Evolutionary conservation across 352 stramenopile species (phyloP).

Genomic region (Peronospora farinosa): DNA sequence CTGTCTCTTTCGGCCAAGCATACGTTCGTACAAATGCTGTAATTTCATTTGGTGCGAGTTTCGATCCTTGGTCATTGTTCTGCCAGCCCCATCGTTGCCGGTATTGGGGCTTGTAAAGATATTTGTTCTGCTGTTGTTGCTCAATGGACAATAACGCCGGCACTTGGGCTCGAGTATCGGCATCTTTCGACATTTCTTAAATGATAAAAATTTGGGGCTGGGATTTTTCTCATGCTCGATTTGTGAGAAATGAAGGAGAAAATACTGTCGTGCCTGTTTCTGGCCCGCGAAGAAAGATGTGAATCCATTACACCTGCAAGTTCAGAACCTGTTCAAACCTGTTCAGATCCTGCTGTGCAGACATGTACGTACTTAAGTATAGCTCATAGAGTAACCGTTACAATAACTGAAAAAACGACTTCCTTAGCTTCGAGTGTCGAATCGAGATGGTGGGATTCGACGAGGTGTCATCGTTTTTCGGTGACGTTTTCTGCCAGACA

Average conservation of each 20-base stretch:
- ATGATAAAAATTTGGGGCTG: constrained; percentile 12
- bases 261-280: constrained; percentile 16
- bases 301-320: no score
- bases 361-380: neutral
- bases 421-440: constrained; percentile 9
- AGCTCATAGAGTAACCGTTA: neutral
- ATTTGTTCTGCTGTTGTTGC: constrained; percentile 12
- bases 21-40: constrained; percentile 45
- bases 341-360: neutral
- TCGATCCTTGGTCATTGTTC: constrained; percentile 15
- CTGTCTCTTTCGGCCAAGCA: constrained; percentile 45
- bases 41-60: constrained; percentile 28
- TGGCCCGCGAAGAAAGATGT: constrained; percentile 3
- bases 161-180: constrained; percentile 39
- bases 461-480: constrained; percentile 45
- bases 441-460: constrained; percentile 37
- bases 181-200: constrained; percentile 15
- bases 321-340: neutral
- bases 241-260: constrained; percentile 9
- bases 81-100: constrained; percentile 40
- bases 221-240: constrained; percentile 13
- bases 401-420: neutral
- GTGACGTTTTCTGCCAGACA: constrained; percentile 44
- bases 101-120: constrained; percentile 12
- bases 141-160: constrained; percentile 31